Conservation (phyloP, 2,329 filamentous ascomycete genomes). For the Lachnellula suecica region DNA sequence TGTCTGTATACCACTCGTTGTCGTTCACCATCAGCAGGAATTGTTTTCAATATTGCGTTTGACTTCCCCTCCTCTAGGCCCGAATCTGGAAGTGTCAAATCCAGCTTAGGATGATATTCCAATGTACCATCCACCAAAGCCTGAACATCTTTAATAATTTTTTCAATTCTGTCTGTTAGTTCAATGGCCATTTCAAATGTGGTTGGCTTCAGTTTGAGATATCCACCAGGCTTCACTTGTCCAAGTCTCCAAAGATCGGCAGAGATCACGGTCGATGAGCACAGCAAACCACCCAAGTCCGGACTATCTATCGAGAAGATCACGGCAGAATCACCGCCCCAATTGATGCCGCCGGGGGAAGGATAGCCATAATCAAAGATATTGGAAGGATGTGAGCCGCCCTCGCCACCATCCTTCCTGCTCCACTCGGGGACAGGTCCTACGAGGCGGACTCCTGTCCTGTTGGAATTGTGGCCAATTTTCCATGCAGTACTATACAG, state of each 20-base stretch:
- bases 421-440: conserved; percentile 60
- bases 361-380: conserved; percentile 60
- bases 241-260: conserved; percentile 62
- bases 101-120: conserved; percentile 3
- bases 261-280: conserved; percentile 52
- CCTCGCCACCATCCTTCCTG: conserved; percentile 58
- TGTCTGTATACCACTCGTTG: conserved; percentile 19
- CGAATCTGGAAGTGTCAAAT: conserved; percentile 12
- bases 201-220: conserved; percentile 47
- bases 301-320: conserved; percentile 59
- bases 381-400: conserved; percentile 61
- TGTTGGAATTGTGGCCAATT: conserved; percentile 59
- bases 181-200: conserved; percentile 51
- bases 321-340: conserved; percentile 60
- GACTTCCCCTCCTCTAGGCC: conserved; percentile 4
- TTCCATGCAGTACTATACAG: conserved; percentile 59
- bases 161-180: conserved; percentile 39
- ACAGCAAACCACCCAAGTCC: conserved; percentile 61
- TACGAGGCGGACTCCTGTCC: conserved; percentile 58
- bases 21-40: conserved; percentile 6
- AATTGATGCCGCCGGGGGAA: conserved; percentile 53
- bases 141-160: conserved; percentile 42
- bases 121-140: conserved; percentile 6
- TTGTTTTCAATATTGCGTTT: conserved; percentile 13
- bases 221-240: conserved; percentile 59